A percentile compares a stretch with the other conserved stretches of the same genome.
Conservation (phyloP, 306 rosid species). For the Vachellia pachyceras region DNA sequence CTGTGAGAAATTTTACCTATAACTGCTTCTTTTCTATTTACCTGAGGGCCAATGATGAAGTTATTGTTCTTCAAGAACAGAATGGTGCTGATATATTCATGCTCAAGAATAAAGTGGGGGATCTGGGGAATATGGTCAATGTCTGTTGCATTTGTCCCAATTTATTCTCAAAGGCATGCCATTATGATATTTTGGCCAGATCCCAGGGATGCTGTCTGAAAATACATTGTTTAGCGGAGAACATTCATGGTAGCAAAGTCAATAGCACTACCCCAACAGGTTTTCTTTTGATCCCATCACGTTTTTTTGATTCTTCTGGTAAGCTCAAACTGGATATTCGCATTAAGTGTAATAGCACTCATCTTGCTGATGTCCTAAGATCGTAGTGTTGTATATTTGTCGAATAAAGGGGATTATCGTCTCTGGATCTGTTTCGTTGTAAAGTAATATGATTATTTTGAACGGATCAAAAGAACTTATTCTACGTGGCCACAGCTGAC, state of each 20-base stretch:
- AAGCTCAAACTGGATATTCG: conserved; percentile 44
- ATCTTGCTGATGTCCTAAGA: not conserved
- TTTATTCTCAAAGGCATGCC: not conserved
- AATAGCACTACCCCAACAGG: conserved; percentile 28
- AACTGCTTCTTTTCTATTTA: conserved; percentile 28
- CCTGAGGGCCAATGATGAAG: conserved; percentile 9
- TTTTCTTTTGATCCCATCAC: conserved; percentile 50
- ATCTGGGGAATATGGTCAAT: conserved; percentile 45
- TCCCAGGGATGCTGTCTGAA: conserved; percentile 36
- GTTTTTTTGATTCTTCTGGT: conserved; percentile 36
- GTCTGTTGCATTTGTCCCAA: conserved; percentile 53
- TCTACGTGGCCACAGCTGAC: too few species aligned
- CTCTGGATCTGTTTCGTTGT: too few species aligned
- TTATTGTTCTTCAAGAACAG: conserved; percentile 52
- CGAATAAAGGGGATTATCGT: too few species aligned
- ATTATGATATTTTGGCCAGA: conserved; percentile 45
- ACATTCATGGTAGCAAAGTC: conserved; percentile 13
- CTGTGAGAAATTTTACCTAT: conserved; percentile 41
- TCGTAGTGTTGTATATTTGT: not conserved
- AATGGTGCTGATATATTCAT: conserved; percentile 45
- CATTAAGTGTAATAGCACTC: conserved; percentile 34
- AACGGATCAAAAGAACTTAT: too few species aligned
- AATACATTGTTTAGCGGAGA: conserved; percentile 40
- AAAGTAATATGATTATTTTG: too few species aligned
- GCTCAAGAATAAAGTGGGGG: conserved; percentile 33